phyloP scores from a whole-genome alignment of 805 yeast species.

The Suhomyces canberraensis region DNA sequence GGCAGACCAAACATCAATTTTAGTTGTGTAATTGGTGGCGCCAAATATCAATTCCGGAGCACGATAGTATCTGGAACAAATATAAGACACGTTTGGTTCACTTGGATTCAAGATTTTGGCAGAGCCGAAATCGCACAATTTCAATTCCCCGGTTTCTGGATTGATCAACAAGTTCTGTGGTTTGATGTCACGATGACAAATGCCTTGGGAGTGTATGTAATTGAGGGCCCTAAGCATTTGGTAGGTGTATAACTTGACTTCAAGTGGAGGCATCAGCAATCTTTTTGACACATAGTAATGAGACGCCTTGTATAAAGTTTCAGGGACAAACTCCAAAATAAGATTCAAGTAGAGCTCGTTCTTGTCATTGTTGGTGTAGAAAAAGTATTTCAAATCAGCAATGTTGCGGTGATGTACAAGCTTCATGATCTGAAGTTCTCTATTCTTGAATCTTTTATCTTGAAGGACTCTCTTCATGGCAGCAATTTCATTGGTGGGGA shows the following conservation, averaged over 20 bases:
- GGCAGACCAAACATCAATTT: conserved; percentile 96
- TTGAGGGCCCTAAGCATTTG: conserved; percentile 74
- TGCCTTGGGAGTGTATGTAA: conserved; percentile 71
- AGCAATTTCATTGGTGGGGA: conserved; percentile 72
- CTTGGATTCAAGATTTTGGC: conserved; percentile 87
- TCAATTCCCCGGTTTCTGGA: conserved; percentile 78
- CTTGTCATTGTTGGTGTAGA: conserved; percentile 72
- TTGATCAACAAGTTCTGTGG: conserved; percentile 88
- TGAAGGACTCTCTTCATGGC: conserved; percentile 97
- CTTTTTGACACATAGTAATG: conserved; percentile 76
- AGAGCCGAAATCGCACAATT: conserved; percentile 94
- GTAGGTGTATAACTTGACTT: conserved; percentile 80
- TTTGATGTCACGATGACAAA: conserved; percentile 92
- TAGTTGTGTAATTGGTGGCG: conserved; percentile 92
- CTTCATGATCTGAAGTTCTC: conserved; percentile 96
- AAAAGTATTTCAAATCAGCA: conserved; percentile 83
- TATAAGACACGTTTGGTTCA: conserved; percentile 94
- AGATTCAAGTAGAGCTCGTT: conserved; percentile 81
- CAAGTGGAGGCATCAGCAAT: conserved; percentile 81
- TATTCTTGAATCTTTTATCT: conserved; percentile 87
- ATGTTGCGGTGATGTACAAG: conserved; percentile 80
- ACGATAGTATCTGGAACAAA: conserved; percentile 93
- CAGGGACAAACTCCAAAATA: conserved; percentile 92
- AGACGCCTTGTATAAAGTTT: conserved; percentile 86
- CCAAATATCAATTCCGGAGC: conserved; percentile 98